Evolutionary conservation across 768 basidiomycete species (phyloP).

Genomic region (Punctularia strigosozonata): DNA sequence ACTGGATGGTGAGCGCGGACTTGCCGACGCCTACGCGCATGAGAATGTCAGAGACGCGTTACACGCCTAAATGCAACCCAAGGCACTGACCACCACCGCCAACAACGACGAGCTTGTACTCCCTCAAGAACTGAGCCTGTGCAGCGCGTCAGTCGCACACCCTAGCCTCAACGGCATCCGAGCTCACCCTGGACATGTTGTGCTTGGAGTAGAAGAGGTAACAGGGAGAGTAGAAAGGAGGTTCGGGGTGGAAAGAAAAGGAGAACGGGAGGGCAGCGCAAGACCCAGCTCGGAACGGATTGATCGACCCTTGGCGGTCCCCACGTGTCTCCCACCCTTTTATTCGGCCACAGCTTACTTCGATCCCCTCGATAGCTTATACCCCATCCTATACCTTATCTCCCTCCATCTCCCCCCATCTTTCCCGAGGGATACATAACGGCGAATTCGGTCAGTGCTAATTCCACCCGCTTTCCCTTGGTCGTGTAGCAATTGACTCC

Average conservation of each 20-base stretch:
- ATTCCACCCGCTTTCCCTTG: no score
- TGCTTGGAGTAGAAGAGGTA: conserved; percentile 1
- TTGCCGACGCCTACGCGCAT: conserved; percentile 62
- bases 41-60: conserved; percentile 29
- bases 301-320: no score
- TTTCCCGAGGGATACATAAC: no score
- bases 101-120: conserved; percentile 98
- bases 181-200: conserved; percentile 22
- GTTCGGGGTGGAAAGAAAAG: background rate
- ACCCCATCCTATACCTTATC: no score
- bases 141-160: background rate
- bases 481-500: no score
- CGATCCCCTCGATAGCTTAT: no score
- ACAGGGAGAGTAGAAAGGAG: background rate
- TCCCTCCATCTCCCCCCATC: no score
- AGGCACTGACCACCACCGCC: conserved; percentile 88
- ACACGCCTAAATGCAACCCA: no score
- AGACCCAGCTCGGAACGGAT: no score
- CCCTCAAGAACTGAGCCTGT: conserved; percentile 82
- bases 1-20: conserved; percentile 94
- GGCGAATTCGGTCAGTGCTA: no score
- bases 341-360: conserved; percentile 1
- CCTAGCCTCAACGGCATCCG: background rate
- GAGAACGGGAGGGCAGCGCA: conserved; percentile 1
- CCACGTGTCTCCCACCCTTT: conserved; percentile 6